Percentiles rank a stretch among this genome's conserved stretches.
Evolutionary conservation across 169 alveolate genomes (phyloP).

Genomic region (Plasmodium vinckei): DNA sequence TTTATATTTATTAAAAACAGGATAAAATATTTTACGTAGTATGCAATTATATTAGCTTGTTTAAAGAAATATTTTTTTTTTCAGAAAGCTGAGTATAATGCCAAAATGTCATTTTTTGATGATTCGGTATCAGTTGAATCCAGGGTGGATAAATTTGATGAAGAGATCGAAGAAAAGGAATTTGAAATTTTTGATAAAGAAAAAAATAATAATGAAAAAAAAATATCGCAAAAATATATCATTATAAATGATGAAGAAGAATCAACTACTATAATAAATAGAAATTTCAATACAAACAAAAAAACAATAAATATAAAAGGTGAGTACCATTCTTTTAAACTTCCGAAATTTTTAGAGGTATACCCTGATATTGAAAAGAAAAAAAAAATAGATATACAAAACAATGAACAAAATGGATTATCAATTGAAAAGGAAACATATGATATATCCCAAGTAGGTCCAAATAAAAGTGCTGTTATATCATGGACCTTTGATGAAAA

Average conservation of each 20-base stretch:
- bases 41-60: too few species aligned
- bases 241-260: slow-evolving; percentile 19
- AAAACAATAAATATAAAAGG: slow-evolving; percentile 11
- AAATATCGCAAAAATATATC: not conserved
- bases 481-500: slow-evolving; percentile 36
- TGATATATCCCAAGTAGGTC: not conserved
- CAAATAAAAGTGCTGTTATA: slow-evolving; percentile 18
- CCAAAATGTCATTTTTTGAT: slow-evolving; percentile 32
- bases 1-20: too few species aligned
- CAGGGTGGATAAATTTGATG: slow-evolving; percentile 3
- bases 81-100: not conserved
- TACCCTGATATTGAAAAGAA: slow-evolving; percentile 4
- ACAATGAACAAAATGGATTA: not conserved
- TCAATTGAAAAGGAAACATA: too few species aligned
- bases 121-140: slow-evolving; percentile 20
- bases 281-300: not conserved
- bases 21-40: too few species aligned
- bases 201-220: not conserved
- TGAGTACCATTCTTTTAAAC: slow-evolving; percentile 14
- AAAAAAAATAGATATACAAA: not conserved
- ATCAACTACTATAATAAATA: slow-evolving; percentile 15
- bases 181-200: not conserved
- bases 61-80: too few species aligned
- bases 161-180: not conserved
- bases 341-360: slow-evolving; percentile 57